Percentiles rank a stretch among this genome's conserved stretches.
These are phyloP conservation scores for Blumeriella jaapii DNA, from an alignment of 2,329 filamentous ascomycete genomes.

Conservation along the genomic window DNA sequence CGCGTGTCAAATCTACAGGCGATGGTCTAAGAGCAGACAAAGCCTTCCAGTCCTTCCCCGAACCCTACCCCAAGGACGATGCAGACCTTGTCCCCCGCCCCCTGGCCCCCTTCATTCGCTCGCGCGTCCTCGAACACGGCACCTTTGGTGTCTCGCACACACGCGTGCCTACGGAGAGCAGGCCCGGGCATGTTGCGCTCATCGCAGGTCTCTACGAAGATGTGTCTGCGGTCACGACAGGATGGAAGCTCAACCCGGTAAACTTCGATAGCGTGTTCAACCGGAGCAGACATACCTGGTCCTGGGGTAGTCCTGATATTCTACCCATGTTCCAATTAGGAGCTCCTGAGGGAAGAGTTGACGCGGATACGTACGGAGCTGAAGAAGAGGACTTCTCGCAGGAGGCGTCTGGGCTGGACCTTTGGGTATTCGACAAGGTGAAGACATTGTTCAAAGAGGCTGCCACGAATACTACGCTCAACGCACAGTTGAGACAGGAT, in stretches of 20 bases:
- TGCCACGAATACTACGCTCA: constrained; percentile 62
- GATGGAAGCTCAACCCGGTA: constrained; percentile 97
- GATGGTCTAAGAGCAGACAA: constrained; percentile 96
- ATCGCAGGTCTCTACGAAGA: constrained; percentile 97
- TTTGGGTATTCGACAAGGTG: constrained; percentile 93
- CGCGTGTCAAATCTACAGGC: constrained; percentile 34
- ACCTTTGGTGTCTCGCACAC: constrained; percentile 98
- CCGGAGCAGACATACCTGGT: constrained; percentile 92
- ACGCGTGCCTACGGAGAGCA: constrained; percentile 89
- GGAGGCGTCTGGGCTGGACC: constrained; percentile 70
- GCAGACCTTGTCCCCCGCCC: constrained; percentile 62
- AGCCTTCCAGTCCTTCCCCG: constrained; percentile 84
- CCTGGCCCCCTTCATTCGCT: constrained; percentile 83
- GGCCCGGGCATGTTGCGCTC: constrained; percentile 89
- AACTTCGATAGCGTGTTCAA: constrained; percentile 99
- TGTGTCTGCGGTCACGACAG: constrained; percentile 91
- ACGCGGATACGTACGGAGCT: constrained; percentile 72
- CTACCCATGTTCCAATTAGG: constrained; percentile 93
- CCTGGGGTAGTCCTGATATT: constrained; percentile 97
- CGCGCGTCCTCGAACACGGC: constrained; percentile 74
- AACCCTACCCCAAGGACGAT: constrained; percentile 62
- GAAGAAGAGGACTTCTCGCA: constrained; percentile 86
- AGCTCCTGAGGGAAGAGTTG: constrained; percentile 76
- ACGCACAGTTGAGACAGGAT: constrained; percentile 63
- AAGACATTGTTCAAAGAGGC: constrained; percentile 77